Base-by-base conservation (phyloP, 2,329 filamentous ascomycete genomes). In the Coniochaeta pulveracea region DNA sequence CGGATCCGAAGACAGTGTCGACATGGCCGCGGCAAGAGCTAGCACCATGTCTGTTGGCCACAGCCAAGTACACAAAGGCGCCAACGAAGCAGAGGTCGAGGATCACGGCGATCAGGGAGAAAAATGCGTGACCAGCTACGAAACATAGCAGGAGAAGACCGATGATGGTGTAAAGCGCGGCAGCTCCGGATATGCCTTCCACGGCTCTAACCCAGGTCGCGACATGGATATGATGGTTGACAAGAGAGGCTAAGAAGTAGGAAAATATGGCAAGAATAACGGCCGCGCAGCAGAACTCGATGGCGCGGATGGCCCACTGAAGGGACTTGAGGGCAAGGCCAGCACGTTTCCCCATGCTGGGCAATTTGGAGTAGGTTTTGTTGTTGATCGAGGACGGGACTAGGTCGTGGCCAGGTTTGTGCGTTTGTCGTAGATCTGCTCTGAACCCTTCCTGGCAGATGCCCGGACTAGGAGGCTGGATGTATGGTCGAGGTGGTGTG, bases 241-340 rank as follows among this genome's bases (percentile, higher is more conserved):
- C 54, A 10, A 78, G 64, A 9, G 72, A 64, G 3, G 74, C 64
- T 18, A 84, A 65, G 61, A 75, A 83, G 57, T 80, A 83, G 32
- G 68, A 70, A 60, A 76, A 76, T 44, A 78, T 71, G 39, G 68
- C 75, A 24, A 83, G 63, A 31, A 80, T 67, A 39, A 82, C 64
- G 23, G 59, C 71, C 2, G 73, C 61, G 46, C 68, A 75, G 46
- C 66, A 63, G 52, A 82, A 76, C 43, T 73, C 64, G 37, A 83
- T 57, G 37, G 65, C 50, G 42, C 80, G 76, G 37, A 82, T 57
- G 39, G 69, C 56, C 34, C 72, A 69, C 41, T 72, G 68, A 37
- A 66, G 30, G 36, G 33, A 55, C 44, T 76, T 76, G 38, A 80
- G 62, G 38, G 67, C 54, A 36, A 69, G 54, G 36, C 72, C 69